Evolutionary conservation across 2,329 filamentous ascomycete species (phyloP), one percentile per base, ranked within the genome.

Genomic region (Xylariaceae sp.): DNA sequence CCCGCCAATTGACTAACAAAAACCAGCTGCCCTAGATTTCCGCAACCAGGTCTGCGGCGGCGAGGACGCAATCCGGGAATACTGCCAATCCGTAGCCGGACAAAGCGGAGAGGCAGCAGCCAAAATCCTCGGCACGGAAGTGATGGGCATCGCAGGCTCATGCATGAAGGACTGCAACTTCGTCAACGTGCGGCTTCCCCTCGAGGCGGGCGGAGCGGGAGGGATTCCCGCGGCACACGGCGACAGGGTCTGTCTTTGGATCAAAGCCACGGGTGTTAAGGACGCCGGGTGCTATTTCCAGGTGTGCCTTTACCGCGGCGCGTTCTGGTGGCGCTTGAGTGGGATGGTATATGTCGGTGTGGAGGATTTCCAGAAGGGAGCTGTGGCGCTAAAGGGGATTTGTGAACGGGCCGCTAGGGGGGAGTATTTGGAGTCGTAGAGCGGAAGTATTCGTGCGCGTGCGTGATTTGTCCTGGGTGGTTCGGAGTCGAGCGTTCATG

Each of bases 311-410:
- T 81, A 87, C 65, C 75, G 69, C 0, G 75, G 74, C 1, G 72
- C 67, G 52, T 76, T 83, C 68, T 88, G 82, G 81, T 75, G 76
- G n/a, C 71, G 85, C 32, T 61, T 88, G 45, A 85, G 81, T 62
- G 83, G 74, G 21, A 84, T 86, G 72, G 73, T 86, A 0, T 89
- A 86, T 65, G 67, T 88, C 13, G 84, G 85, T 29, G 69, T 78
- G 53, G 74, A 71, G 15, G 84, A 88, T 67, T 87, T 86, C 60
- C 51, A 48, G 6, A 59, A 37, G 16, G 66, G 58, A 0, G 65
- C 66, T 2, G 54, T 60, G 51, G 59, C 65, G 9, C 41, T 69
- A 2, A 59, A 57, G 44, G 55, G 40, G 37, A 61, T 69, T 26
- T 69, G 67, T 34, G 64, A 62, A 55, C 60, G 78, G 78, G 65